Base-by-base conservation (phyloP, 108 stramenopile genomes). In the Cyclotella choctawhatcheeana region DNA sequence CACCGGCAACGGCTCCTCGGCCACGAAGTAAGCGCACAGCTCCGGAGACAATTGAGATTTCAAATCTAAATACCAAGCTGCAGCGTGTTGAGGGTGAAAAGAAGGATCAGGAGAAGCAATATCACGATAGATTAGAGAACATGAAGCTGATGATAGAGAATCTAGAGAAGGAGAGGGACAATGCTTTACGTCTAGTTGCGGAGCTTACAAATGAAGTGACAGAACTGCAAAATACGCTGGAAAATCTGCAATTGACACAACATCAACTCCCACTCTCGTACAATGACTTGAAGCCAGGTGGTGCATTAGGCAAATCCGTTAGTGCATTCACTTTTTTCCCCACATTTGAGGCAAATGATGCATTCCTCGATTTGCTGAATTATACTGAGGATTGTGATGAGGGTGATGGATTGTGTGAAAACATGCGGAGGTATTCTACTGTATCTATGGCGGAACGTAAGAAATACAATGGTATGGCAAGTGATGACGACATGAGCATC, bases 391-490 rank as follows among this genome's bases (percentile, higher is more conserved):
- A 25, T 44, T 25, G 64, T 5, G 8, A 4, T 16, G 27, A 5
- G 13, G 64, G 45, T 24, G 45, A 65, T 24, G 64, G 64, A 3
- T 65, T 65, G 24, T 47, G 45, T 32, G 64, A 65, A 45, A 65
- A 65, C 25, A 50, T 65, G 64, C 13, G 10, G 21, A 5, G 64
- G 17, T 65, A 65, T 20, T 50, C 7, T 8, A 26, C 13, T 40
- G 64, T 65, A 3, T 22, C 64, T 16, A 45, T 45, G 13, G 10
- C 12, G 3, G 44, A 25, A 25, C 26, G 64, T 5, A 65, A 48
- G 45, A 18, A 48, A 47, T 65, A 50, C 64, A 65, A 65, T 21
- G 3, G 30, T 65, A 32, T 34, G 13, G 7, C 13, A 7, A 30
- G 43, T 27, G 29, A 30, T 31, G 20, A 31, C 45, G 33, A 34